phyloP scores from a whole-genome alignment of 2,329 filamentous ascomycete species.

The Arthroderma sp. region DNA sequence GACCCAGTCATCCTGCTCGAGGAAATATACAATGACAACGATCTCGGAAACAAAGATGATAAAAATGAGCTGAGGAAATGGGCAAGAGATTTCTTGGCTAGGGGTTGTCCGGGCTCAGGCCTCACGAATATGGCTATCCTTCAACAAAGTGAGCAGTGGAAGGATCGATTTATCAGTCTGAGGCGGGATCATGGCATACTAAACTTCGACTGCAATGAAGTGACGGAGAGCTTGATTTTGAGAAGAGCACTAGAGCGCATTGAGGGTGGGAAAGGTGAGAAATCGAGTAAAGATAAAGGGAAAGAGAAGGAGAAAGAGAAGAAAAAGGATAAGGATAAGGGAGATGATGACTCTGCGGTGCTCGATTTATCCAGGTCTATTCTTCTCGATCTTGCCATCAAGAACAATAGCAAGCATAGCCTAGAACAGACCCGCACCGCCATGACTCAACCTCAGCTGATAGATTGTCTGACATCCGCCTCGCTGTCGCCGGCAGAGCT shows the following conservation, averaged over 20 bases:
- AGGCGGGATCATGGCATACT: constrained; percentile 2
- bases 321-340: not conserved
- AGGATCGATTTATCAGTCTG: constrained; percentile 3
- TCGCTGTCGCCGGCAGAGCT: not conserved
- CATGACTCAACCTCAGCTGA: too few species aligned
- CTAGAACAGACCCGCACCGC: too few species aligned
- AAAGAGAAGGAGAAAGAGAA: not conserved
- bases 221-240: constrained; percentile 3
- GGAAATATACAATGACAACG: constrained; percentile 7
- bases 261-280: not conserved
- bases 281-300: constrained; percentile 8
- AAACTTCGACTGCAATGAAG: constrained; percentile 4
- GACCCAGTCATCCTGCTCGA: constrained; percentile 9
- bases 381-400: too few species aligned
- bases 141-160: constrained; percentile 8
- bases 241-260: constrained; percentile 5
- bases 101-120: not conserved
- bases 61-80: constrained; percentile 6
- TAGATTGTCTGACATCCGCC: too few species aligned
- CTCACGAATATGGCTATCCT: constrained; percentile 7
- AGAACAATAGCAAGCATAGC: too few species aligned
- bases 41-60: constrained; percentile 5
- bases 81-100: constrained; percentile 8
- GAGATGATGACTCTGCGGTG: not conserved
- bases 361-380: too few species aligned